Evolutionary conservation across 257 asterid species (phyloP).

Genomic region (Lithospermum erythrorhizon): DNA sequence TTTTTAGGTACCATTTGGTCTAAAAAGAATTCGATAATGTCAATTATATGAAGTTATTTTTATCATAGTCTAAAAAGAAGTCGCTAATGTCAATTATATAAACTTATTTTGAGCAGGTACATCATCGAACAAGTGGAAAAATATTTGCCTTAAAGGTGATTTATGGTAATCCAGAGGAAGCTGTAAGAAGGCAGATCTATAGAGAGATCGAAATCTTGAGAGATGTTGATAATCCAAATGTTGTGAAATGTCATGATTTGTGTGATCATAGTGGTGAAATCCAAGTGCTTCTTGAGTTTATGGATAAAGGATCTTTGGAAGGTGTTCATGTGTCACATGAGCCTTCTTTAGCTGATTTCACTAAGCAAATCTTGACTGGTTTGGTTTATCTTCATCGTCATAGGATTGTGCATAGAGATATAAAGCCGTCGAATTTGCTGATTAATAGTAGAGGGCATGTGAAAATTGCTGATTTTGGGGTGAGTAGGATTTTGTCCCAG

Average conservation of each 20-base stretch:
- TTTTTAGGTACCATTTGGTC: no score
- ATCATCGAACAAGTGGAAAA: constrained; percentile 60
- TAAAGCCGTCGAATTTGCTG: constrained; percentile 70
- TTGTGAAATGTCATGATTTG: constrained; percentile 63
- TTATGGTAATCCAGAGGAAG: constrained; percentile 75
- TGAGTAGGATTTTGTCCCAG: constrained; percentile 59
- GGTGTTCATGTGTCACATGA: constrained; percentile 50
- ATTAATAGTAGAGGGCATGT: constrained; percentile 48
- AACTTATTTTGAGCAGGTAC: no score
- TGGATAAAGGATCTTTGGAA: constrained; percentile 78
- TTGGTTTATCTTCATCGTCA: constrained; percentile 60
- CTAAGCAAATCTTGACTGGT: constrained; percentile 69
- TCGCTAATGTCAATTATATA: no score
- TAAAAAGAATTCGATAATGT: no score
- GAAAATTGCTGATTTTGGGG: constrained; percentile 81
- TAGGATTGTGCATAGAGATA: constrained; percentile 79
- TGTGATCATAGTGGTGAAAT: constrained; percentile 75
- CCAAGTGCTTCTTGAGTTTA: constrained; percentile 12
- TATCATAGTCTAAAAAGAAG: no score
- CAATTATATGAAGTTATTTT: no score
- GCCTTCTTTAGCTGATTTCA: constrained; percentile 47
- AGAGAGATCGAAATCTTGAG: constrained; percentile 92
- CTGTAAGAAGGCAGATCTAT: constrained; percentile 65
- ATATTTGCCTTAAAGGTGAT: constrained; percentile 71
- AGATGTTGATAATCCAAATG: constrained; percentile 68